Percentiles rank a stretch among this genome's conserved stretches.
Evolutionary conservation across 148 eudicot genomes (phyloP).

Genomic region (Fagopyrum tataricum): DNA sequence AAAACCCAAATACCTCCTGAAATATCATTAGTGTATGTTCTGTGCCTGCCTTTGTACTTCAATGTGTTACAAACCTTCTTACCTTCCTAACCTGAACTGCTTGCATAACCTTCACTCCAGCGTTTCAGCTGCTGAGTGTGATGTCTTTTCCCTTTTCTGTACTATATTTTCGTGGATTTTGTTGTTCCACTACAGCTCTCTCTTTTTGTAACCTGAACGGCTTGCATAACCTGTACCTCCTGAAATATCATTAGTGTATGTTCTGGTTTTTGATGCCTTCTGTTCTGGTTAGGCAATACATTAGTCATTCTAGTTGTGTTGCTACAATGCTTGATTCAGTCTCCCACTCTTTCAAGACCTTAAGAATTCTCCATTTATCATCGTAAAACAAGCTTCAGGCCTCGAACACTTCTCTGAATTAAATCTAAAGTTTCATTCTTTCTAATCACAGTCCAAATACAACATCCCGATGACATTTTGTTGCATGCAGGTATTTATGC

Average conservation of each 20-base stretch:
- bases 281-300: background rate
- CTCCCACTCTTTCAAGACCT: too few species aligned
- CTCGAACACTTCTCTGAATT: background rate
- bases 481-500: constrained; percentile 49
- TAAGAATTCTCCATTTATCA: too few species aligned
- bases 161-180: background rate
- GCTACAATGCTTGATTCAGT: too few species aligned
- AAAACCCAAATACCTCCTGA: background rate
- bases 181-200: background rate
- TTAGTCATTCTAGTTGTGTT: too few species aligned
- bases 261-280: background rate
- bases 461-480: constrained; percentile 10
- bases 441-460: background rate
- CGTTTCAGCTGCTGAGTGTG: background rate
- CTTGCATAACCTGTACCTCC: too few species aligned
- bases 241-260: too few species aligned
- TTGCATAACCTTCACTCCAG: background rate
- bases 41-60: background rate
- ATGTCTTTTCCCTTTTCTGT: background rate
- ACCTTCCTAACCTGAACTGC: background rate
- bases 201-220: too few species aligned
- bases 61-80: background rate
- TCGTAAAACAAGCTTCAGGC: background rate
- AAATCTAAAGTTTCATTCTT: background rate
- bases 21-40: background rate